Evolutionary conservation across 371 early-diverging fungal species (phyloP).

Genomic region (Umbelopsis sp.): DNA sequence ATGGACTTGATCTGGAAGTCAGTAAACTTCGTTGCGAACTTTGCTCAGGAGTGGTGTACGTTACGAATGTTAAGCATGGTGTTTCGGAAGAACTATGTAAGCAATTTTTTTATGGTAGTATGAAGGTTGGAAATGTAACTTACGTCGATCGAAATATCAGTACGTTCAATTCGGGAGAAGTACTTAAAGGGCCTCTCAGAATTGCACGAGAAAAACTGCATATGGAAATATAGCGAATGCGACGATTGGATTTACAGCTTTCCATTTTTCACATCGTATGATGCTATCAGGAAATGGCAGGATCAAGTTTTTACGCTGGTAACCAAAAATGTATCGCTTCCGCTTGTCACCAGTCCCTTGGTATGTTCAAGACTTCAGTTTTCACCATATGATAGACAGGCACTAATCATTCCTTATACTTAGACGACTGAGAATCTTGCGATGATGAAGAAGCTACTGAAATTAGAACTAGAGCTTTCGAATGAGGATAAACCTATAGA

Average conservation of each 20-base stretch:
- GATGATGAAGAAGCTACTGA: neutral
- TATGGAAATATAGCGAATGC: constrained; percentile 17
- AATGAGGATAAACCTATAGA: neutral
- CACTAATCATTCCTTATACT: neutral
- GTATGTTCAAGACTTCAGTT: neutral
- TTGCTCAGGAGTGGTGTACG: constrained; percentile 1
- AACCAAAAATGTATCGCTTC: neutral
- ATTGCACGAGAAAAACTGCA: constrained; percentile 12
- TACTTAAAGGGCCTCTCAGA: constrained; percentile 10
- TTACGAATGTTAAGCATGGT: constrained; percentile 5
- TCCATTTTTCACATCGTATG: constrained; percentile 7
- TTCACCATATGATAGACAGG: neutral
- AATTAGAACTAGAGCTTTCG: neutral
- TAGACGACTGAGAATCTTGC: neutral
- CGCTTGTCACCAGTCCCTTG: neutral
- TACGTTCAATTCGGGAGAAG: neutral
- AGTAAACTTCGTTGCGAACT: constrained; percentile 9
- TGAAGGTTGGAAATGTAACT: neutral
- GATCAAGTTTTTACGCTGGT: neutral
- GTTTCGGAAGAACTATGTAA: constrained; percentile 6
- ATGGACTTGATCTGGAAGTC: neutral
- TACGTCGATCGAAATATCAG: neutral
- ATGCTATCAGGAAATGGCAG: constrained; percentile 7
- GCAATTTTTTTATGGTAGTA: neutral
- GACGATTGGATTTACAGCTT: constrained; percentile 13